Conservation (phyloP, 2,329 filamentous ascomycete genomes). For the Aspergillus fumigatus region DNA sequence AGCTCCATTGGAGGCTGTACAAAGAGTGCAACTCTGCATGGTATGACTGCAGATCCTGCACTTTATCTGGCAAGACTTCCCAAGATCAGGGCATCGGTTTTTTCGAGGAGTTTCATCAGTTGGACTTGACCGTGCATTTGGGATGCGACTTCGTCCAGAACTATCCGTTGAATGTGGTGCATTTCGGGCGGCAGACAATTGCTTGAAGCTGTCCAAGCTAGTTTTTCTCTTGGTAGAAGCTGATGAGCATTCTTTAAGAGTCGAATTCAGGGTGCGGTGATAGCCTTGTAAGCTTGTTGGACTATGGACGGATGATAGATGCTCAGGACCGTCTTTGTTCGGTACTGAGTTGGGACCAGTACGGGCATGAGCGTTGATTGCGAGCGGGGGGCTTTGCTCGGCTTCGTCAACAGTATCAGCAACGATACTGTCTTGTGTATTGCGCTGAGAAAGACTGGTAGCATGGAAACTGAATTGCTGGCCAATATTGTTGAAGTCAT, state of each 20-base stretch:
- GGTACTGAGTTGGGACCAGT: not conserved
- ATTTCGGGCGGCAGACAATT: not conserved
- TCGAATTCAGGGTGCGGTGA: not conserved
- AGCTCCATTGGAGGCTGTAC: not conserved
- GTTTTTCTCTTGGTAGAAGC: not conserved
- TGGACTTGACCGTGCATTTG: not conserved
- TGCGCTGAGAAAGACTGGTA: not conserved
- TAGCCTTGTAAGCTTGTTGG: not conserved
- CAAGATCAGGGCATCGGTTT: not conserved
- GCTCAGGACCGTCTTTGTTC: not conserved
- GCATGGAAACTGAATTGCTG: not conserved
- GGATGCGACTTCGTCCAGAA: not conserved
- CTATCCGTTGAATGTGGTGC: not conserved
- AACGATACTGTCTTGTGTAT: not conserved
- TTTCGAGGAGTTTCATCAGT: not conserved
- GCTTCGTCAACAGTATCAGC: not conserved
- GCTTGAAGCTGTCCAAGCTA: not conserved
- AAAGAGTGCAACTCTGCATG: slow-evolving; percentile 2
- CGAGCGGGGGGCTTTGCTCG: not conserved
- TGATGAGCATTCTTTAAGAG: not conserved
- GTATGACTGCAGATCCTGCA: slow-evolving; percentile 3
- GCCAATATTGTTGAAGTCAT: not conserved
- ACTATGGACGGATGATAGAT: not conserved
- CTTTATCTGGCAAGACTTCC: not conserved
- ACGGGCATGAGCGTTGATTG: not conserved